Evolutionary conservation across 2,329 filamentous ascomycete genomes (phyloP).

Genomic region (Sclerotinia nivalis): DNA sequence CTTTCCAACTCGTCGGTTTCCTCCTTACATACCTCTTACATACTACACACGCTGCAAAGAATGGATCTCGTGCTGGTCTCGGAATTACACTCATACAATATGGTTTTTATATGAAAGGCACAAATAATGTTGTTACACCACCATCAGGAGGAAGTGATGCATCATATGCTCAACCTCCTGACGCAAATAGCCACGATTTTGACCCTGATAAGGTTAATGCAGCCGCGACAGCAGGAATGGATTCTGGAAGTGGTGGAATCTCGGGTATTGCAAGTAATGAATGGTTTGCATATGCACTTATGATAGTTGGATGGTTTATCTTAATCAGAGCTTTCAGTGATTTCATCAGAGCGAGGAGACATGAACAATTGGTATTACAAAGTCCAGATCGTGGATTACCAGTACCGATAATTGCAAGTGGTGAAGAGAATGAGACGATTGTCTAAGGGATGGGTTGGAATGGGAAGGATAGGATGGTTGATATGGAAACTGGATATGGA

Average conservation of each 20-base stretch:
- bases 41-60: conserved; percentile 97
- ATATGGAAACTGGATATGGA: conserved; percentile 13
- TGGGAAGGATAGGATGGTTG: conserved; percentile 6
- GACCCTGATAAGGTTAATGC: conserved; percentile 68
- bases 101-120: conserved; percentile 89
- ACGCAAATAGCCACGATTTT: conserved; percentile 90
- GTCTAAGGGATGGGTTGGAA: conserved; percentile 52
- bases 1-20: conserved; percentile 96
- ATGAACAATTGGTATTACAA: conserved; percentile 90
- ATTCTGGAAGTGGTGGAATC: conserved; percentile 47
- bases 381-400: conserved; percentile 86
- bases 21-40: conserved; percentile 96
- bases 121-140: conserved; percentile 46
- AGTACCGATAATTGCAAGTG: conserved; percentile 82
- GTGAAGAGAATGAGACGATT: conserved; percentile 75
- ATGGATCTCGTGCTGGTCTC: conserved; percentile 90
- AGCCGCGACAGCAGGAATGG: conserved; percentile 41
- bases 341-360: conserved; percentile 81
- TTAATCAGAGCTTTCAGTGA: conserved; percentile 91
- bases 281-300: conserved; percentile 88
- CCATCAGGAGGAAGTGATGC: conserved; percentile 49
- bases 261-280: conserved; percentile 71
- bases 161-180: conserved; percentile 68
- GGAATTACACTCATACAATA: conserved; percentile 96
- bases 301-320: conserved; percentile 98